Evolutionary conservation across 2,329 filamentous ascomycete species (phyloP), one percentile per base, ranked within the genome.

Genomic region (Monosporascus sp.): DNA sequence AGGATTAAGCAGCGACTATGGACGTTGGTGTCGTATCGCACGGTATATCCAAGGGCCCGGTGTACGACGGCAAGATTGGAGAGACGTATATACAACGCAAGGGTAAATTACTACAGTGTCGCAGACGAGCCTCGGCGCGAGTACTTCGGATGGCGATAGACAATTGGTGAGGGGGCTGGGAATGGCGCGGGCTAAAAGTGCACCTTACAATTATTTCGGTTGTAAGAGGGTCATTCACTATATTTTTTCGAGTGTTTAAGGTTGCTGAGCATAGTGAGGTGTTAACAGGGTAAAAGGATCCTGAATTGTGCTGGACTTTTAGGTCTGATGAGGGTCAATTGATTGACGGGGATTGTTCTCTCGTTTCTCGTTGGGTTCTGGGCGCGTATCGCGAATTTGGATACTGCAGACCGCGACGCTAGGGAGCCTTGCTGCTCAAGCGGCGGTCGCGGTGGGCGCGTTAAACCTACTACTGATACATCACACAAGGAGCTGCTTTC

Each of bases 371-470:
- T 20, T 43, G 39, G 39, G 17, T 20, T 14, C 18, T 6, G 22
- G 35, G 50, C 50, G 50, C 45, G 45, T 35, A 9, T 48, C 45
- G 48, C 22, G 50, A 43, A 47, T 51, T 46, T 15, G 36, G 48
- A 18, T 41, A 31, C 27, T 18, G 38, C 25, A 37, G 15, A 39
- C 37, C 24, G 48, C 38, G 48, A 39, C 14, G 37, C 38, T 15
- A 18, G 27, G n/a, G 15, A 18, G 7, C 8, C 39, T 46, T 35
- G 50, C 50, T 31, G 22, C 5, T 43, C 18, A 6, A 18, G 18
- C 8, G 6, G 18, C 17, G n/a, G 18, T 20, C 39, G 14, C 39
- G 39, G 39, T 43, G 11, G 39, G 39, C 39, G 20, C 20, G 39
- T 43, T 18, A 18, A 18, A 17, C 38, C 38, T 39, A 11, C 39